Base-by-base conservation (phyloP, 495 filamentous ascomycete genomes). In the Cercophora sp. region DNA sequence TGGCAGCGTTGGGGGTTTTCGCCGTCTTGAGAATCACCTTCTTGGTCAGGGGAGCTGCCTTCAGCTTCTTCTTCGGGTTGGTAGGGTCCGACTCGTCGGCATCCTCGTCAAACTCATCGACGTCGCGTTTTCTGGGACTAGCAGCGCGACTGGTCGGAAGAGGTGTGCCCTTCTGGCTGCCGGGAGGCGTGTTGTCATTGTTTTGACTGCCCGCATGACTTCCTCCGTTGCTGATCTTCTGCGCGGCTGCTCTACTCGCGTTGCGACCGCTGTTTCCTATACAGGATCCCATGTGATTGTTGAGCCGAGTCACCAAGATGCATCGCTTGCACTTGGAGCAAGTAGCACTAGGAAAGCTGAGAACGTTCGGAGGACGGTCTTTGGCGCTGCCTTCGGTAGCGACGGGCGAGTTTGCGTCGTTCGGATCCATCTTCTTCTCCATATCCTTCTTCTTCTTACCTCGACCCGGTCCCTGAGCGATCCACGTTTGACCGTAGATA, bases 281-380 rank as follows among this genome's bases (percentile, higher is more conserved):
- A 63, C 88, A 91, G 42, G 87, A 84, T 32, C 87, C 85, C 70
- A 93, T 75, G 69, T 93, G 88, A 60, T 88, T 85, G 59, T 88
- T 91, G 32, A 78, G 59, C 9, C 75, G 68, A 40, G 75, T 75
- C 36, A 78, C 75, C 42, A 78, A 62, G 49, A 78, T 78, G 59
- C 75, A 78, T 16, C 75, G 60, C 63, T 78, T 78, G 67, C 75
- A 78, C 52, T 78, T 78, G 64, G 69, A 71, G 54, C 75, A 78
- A 5, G 75, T 78, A 15, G 75, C 75, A 39, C 74, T 77, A 5
- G 88, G 88, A 47, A 88, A 85, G 34, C 81, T 82, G 45, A 79
- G 70, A 51, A 79, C 74, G 43, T 80, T 78, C 25, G 70, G 69
- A 40, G 73, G 77, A 20, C 69, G 73, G 48, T 69, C 73, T 37